Base-by-base conservation (phyloP, 2,329 filamentous ascomycete species). In the Sporothrix sp. region DNA sequence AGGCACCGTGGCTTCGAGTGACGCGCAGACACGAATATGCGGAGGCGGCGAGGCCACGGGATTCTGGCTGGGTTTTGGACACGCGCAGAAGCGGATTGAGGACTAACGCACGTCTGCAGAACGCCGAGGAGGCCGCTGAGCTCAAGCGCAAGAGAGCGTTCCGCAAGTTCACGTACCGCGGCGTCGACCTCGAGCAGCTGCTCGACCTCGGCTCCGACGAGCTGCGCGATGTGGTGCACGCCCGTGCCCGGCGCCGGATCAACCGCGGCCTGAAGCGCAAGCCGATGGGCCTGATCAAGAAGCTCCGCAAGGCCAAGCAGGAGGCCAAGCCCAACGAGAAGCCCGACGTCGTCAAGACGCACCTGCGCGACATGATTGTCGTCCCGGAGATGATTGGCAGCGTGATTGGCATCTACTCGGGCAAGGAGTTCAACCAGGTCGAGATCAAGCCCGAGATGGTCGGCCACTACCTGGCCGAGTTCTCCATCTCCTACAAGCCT, bases 381-480 rank as follows among this genome's bases (percentile, higher is more conserved):
- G 93, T 98, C 65, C 93, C 93, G 66, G 93, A 98, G 82, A 97
- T 98, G 93, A 98, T 98, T 71, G 93, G 93, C 67, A 87, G 81
- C 74, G 91, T 98, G 67, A 86, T 98, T 67, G 93, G 90, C 71
- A 93, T 98, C 81, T 98, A 98, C 87, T 95, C 88, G 63, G 93
- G 93, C 71, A 98, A 98, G 85, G 90, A 97, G 77, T 98, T 98
- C 87, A 98, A 98, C 85, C 91, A 96, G 82, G 90, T 98, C 66
- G 93, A 98, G 77, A 93, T 98, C 79, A 96, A 96, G 85, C 93
- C 93, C 66, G 93, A 98, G 82, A 98, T 98, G 93, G 93, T 98
- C 74, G 93, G 93, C 72, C 91, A 97, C 81, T 96, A 96, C 82
- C 81, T 98, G 62, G 93, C 81, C 68, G 93, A 98, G 78, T 98